Conservation (phyloP, 2,329 filamentous ascomycete species). For the Elsinoe ampelina region DNA sequence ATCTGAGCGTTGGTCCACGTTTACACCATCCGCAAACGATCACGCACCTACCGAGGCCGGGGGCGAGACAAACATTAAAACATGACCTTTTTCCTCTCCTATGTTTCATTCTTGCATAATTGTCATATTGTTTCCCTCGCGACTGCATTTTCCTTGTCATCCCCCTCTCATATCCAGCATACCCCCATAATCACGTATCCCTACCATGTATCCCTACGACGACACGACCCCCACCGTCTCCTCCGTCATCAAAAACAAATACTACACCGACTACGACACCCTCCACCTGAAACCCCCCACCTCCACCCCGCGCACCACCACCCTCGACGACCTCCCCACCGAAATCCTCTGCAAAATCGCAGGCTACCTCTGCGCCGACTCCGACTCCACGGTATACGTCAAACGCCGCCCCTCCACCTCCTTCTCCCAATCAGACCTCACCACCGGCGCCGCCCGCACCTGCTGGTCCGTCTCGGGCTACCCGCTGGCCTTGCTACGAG, state of each 20-base stretch:
- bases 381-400: constrained; percentile 12
- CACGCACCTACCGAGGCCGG: constrained; percentile 1
- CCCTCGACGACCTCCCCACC: constrained; percentile 15
- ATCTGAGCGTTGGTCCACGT: constrained; percentile 5
- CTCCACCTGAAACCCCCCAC: not conserved
- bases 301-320: not conserved
- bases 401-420: constrained; percentile 4
- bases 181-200: not conserved
- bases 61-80: constrained; percentile 3
- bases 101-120: too few relatives aligned
- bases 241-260: not conserved
- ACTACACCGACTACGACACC: constrained; percentile 4
- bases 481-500: constrained; percentile 12
- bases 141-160: too few relatives aligned
- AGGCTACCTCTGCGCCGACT: constrained; percentile 6
- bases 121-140: not conserved
- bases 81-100: not conserved
- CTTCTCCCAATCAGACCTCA: constrained; percentile 9
- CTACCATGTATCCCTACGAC: constrained; percentile 5
- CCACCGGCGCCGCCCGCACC: not conserved
- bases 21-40: not conserved
- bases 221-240: not conserved
- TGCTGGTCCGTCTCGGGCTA: constrained; percentile 13
- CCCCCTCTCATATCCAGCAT: too few relatives aligned
- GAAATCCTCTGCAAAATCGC: constrained; percentile 16